Conservation (phyloP, 305 asterid genomes). For the Rubia balearica region DNA sequence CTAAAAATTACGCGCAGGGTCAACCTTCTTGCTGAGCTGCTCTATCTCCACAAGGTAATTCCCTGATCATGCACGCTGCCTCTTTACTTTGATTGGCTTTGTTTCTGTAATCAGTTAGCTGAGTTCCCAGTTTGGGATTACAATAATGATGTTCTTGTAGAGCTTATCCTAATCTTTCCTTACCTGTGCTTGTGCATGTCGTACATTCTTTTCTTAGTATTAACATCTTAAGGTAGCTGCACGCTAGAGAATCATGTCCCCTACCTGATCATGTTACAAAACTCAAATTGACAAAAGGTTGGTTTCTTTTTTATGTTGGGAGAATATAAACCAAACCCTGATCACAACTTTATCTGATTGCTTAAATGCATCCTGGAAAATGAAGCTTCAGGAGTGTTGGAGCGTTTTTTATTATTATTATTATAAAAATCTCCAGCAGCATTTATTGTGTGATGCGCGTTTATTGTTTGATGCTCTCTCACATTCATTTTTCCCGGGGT, state of each 20-base stretch:
- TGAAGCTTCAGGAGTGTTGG: background rate
- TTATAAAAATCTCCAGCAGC: background rate
- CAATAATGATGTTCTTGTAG: background rate
- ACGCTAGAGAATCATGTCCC: background rate
- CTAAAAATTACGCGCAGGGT: background rate
- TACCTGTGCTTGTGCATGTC: background rate
- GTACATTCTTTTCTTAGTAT: background rate
- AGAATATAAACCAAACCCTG: background rate
- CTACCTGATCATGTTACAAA: background rate
- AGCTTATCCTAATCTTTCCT: slow-evolving; percentile 1
- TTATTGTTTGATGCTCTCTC: background rate
- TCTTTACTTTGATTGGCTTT: background rate
- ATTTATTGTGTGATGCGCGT: background rate
- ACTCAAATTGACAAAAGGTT: background rate
- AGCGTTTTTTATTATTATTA: background rate
- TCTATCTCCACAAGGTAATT: background rate
- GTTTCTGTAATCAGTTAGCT: background rate
- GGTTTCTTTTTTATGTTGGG: background rate
- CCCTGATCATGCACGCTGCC: background rate
- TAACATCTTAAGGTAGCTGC: background rate
- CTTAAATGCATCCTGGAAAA: background rate
- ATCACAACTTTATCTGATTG: background rate
- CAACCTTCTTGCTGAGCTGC: background rate
- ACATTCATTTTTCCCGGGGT: background rate
- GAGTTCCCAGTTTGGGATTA: background rate